These are phyloP conservation scores for Sergeia podlipaevii DNA, from an alignment of 208 protist species.

Conservation along the genomic window DNA sequence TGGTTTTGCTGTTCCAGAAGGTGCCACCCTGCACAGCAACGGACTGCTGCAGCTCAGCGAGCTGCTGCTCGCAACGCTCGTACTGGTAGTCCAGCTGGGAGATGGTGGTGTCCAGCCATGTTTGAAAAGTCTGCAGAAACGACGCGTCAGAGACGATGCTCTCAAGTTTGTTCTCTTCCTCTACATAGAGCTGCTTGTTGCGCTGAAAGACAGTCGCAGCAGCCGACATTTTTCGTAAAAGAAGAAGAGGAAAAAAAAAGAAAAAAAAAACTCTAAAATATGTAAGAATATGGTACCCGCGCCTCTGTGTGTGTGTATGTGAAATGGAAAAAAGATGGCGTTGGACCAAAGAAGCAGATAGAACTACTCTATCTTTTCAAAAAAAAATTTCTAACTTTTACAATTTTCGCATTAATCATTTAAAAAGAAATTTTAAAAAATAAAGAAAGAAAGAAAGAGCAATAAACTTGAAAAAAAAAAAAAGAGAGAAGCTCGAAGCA, in stretches of 20 bases:
- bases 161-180: conserved; percentile 82
- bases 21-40: conserved; percentile 51
- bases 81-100: conserved; percentile 78
- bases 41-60: conserved; percentile 82
- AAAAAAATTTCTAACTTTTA: conserved; percentile 8
- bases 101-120: conserved; percentile 79
- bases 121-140: conserved; percentile 66
- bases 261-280: too few species aligned
- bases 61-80: conserved; percentile 78
- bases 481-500: conserved; percentile 4
- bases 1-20: conserved; percentile 86
- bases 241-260: too few species aligned
- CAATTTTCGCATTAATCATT: background rate
- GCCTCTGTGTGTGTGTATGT: conserved; percentile 6
- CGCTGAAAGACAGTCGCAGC: conserved; percentile 73
- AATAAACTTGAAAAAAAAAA: background rate
- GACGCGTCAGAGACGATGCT: conserved; percentile 47
- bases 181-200: conserved; percentile 79
- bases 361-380: background rate
- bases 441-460: background rate
- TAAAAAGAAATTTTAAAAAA: background rate
- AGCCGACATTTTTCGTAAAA: conserved; percentile 29
- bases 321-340: background rate
- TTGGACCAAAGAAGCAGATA: conserved; percentile 4
- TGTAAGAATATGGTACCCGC: background rate